Evolutionary conservation across 257 asterid species (phyloP).

Genomic region (Cinchona pubescens): DNA sequence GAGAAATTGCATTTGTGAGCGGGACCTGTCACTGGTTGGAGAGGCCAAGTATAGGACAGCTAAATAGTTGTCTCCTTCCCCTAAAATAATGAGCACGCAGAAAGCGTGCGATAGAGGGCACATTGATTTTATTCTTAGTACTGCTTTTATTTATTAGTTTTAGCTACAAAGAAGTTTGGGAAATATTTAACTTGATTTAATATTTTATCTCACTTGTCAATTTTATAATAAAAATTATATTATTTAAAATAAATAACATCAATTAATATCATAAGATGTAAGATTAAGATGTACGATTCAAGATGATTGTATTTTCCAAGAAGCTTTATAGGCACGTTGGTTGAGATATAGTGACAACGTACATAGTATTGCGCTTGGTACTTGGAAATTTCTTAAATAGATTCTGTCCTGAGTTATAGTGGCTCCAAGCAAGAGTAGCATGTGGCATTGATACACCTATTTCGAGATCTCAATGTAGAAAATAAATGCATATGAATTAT

Average conservation of each 20-base stretch:
- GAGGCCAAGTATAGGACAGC: neutral
- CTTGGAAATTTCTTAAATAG: too few relatives aligned
- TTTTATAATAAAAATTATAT: too few relatives aligned
- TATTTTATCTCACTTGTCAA: too few relatives aligned
- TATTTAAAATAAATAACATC: too few relatives aligned
- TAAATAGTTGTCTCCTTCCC: neutral
- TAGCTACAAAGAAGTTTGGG: too few relatives aligned
- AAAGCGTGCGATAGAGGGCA: neutral
- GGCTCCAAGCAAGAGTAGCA: too few relatives aligned
- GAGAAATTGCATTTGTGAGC: neutral
- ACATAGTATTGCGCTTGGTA: neutral
- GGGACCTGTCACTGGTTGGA: neutral
- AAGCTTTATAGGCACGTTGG: neutral
- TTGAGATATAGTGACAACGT: neutral
- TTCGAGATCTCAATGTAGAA: neutral
- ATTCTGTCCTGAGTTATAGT: too few relatives aligned
- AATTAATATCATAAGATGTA: too few relatives aligned
- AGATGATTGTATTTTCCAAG: too few relatives aligned
- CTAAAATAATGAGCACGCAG: neutral
- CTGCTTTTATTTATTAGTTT: too few relatives aligned
- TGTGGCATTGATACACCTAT: neutral
- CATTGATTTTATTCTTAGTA: neutral
- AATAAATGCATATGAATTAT: neutral
- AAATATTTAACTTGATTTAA: too few relatives aligned
- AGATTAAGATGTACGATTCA: too few relatives aligned